Percentiles rank a stretch among this genome's conserved stretches.
Evolutionary conservation across 805 yeast species (phyloP).

Genomic region (Yamadazyma ubonensis): DNA sequence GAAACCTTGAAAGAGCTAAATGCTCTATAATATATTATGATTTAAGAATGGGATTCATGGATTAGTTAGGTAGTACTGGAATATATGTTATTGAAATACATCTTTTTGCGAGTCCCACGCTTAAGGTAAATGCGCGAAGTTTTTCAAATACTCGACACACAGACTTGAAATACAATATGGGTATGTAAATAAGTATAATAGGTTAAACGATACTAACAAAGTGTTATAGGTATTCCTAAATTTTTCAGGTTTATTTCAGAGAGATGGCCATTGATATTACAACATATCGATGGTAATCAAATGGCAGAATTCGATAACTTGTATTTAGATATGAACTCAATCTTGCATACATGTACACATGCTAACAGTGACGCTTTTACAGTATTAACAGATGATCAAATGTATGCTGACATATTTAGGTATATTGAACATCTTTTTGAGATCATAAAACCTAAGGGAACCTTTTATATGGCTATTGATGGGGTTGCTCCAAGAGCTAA

Average conservation of each 20-base stretch:
- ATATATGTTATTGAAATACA: neutral
- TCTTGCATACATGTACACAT: slow-evolving; percentile 91
- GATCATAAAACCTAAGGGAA: slow-evolving; percentile 80
- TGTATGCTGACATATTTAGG: slow-evolving; percentile 87
- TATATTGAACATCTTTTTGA: slow-evolving; percentile 92
- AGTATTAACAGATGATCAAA: slow-evolving; percentile 82
- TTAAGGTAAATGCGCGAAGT: slow-evolving; percentile 3
- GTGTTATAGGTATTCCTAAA: slow-evolving; percentile 78
- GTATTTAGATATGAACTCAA: slow-evolving; percentile 96
- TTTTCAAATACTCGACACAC: slow-evolving; percentile 8
- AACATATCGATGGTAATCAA: slow-evolving; percentile 68
- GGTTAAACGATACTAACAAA: slow-evolving; percentile 4
- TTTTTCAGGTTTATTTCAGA: slow-evolving; percentile 96
- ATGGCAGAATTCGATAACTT: slow-evolving; percentile 93
- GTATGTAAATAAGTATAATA: slow-evolving; percentile 5
- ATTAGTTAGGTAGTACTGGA: neutral
- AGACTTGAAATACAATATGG: slow-evolving; percentile 5
- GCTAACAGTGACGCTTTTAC: slow-evolving; percentile 65
- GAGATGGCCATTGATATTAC: slow-evolving; percentile 97
- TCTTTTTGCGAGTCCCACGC: neutral
- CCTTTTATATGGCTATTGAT: slow-evolving; percentile 94
- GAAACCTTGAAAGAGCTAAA: too few species aligned
- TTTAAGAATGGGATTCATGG: too few species aligned
- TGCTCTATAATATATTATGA: too few species aligned
- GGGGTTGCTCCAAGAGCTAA: slow-evolving; percentile 99